Evolutionary conservation across 2,329 filamentous ascomycete species (phyloP), one percentile per base, ranked within the genome.

Genomic region (Cladosporium sp.): DNA sequence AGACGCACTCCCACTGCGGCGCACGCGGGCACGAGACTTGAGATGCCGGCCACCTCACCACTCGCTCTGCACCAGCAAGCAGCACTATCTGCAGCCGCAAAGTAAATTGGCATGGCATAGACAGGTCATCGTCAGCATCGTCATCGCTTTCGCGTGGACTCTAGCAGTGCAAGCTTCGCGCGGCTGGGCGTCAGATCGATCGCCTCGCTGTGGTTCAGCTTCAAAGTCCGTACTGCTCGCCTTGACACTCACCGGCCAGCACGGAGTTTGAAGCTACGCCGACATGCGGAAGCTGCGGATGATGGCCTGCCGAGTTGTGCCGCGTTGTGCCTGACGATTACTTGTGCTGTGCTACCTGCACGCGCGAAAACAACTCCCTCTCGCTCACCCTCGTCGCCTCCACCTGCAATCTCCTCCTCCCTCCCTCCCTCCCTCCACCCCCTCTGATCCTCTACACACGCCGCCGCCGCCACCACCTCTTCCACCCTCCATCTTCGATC

Each of bases 271-370:
- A 28, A 28, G 4, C 28, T 28, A 28, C n/a, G n/a, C n/a, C n/a
- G 28, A 28, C 28, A 4, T 28, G 28, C 28, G 58, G 58, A 49
- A n/a, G 58, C 58, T 48, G 58, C 58, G 58, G 58, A 60, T 34
- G 48, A 48, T 54, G 51, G 48, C n/a, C n/a, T n/a, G n/a, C n/a
- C n/a, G n/a, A n/a, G n/a, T n/a, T n/a, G 32, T 54, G 59, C 10
- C 59, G 48, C 53, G 30, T 32, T 58, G 34, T 7, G n/a, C 16
- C 36, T n/a, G 36, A n/a, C n/a, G n/a, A n/a, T 16, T 16, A 6
- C 36, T 46, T n/a, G n/a, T 23, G 39, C 39, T 39, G 16, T 18
- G 36, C 36, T n/a, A n/a, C n/a, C n/a, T n/a, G n/a, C n/a, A n/a
- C n/a, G n/a, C n/a, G n/a, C n/a, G n/a, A n/a, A n/a, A n/a, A n/a